Conservation (phyloP, 345 rosid genomes). For the Tarenaya hassleriana region DNA sequence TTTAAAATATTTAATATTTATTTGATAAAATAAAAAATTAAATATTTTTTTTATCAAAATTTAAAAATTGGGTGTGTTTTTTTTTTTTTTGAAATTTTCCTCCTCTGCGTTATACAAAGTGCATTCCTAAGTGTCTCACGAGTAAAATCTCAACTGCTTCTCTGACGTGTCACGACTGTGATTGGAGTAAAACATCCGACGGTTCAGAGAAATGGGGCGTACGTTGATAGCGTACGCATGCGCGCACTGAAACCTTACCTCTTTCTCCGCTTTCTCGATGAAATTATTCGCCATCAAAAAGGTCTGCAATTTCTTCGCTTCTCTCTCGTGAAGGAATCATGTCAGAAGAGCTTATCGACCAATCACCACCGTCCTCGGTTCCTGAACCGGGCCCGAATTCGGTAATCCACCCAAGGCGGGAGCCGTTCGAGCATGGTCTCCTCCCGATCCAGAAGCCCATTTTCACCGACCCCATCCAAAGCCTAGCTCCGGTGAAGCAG, state of each 20-base stretch:
- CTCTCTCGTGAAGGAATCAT: slow-evolving; percentile 26
- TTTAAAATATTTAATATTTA: neutral
- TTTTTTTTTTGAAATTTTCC: slow-evolving; percentile 7
- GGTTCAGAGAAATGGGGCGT: slow-evolving; percentile 8
- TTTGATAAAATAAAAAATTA: neutral
- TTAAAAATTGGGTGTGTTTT: neutral
- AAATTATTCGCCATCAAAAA: slow-evolving; percentile 26
- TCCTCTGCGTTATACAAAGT: slow-evolving; percentile 9
- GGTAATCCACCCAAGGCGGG: slow-evolving; percentile 76
- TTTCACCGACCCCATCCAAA: slow-evolving; percentile 66
- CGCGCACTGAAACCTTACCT: slow-evolving; percentile 5
- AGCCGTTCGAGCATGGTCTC: slow-evolving; percentile 92
- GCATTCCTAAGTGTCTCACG: slow-evolving; percentile 8
- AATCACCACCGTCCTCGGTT: slow-evolving; percentile 32
- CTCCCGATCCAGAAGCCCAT: slow-evolving; percentile 81
- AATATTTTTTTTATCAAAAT: neutral
- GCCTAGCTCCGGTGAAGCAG: slow-evolving; percentile 58
- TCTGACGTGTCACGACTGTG: slow-evolving; percentile 18
- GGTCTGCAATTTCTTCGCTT: slow-evolving; percentile 40
- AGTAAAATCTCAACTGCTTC: neutral
- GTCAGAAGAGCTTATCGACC: slow-evolving; percentile 42
- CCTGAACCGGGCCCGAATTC: slow-evolving; percentile 25
- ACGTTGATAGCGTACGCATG: slow-evolving; percentile 19
- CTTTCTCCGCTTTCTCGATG: slow-evolving; percentile 15
- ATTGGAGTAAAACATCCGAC: slow-evolving; percentile 20